Base-by-base conservation (phyloP, 805 yeast genomes). In the Metschnikowia borealis region DNA sequence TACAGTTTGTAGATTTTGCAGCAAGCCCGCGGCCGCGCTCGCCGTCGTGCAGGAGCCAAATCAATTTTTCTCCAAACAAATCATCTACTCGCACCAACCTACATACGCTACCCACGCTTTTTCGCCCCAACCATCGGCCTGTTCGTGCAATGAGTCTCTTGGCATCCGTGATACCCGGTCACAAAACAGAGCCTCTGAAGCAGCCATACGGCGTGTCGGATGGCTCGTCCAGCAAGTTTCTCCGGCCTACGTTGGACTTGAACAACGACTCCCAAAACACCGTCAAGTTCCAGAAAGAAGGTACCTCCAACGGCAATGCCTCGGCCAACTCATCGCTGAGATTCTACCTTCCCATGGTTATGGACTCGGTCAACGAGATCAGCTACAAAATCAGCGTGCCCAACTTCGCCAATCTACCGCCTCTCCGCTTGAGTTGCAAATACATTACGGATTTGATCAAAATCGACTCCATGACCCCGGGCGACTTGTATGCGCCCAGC, bases 381-480 rank as follows among this genome's bases (percentile, higher is more conserved):
- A 71, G 66, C 62, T 74, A 74, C 57, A 73, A 72, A 58, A 68
- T 75, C 53, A 70, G 67, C 42, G 68, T 77, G 18, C 78, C 82
- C 32, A 79, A 80, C 50, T 70, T 80, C 51, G 74, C 81, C 18
- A 71, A 74, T 35, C 68, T 81, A 40, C 69, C 80, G 26, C 82
- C 85, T 4, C 64, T 78, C 48, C 77, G 80, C 53, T 66, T 87
- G 50, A 88, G 90, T 0, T 75, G 81, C 46, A 82, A 82, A 64
- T 84, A 81, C 65, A 78, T 87, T 49, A 75, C 82, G 35, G 77
- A 76, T 67, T 79, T 71, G 62, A 85, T 68, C 62, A 80, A 67
- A 60, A 80, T 68, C 64, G 87, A 74, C 76, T 82, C 78, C 66
- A 80, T 65, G 74, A 76, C 68, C 52, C 91, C 72, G 61, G 80